These are phyloP conservation scores for Boletus mariae DNA, from an alignment of 1,284 basidiomycete species.

Conservation along the genomic window DNA sequence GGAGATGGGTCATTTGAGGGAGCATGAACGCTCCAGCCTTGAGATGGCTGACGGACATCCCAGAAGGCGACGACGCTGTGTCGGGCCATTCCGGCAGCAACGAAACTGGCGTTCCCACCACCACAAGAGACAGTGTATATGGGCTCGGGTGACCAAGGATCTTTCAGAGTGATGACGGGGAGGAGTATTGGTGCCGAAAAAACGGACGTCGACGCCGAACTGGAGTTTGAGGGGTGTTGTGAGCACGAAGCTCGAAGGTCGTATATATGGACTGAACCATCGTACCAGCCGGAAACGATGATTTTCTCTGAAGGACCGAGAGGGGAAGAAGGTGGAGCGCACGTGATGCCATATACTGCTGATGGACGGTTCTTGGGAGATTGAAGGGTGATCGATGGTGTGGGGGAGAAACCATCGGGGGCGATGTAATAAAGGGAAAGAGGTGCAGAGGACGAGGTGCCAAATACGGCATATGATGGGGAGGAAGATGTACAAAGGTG, in stretches of 20 bases:
- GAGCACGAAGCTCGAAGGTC: conserved; percentile 55
- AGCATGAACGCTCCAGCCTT: conserved; percentile 71
- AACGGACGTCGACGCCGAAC: conserved; percentile 1
- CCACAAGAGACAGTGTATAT: conserved; percentile 69
- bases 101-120: conserved; percentile 58
- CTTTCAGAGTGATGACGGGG: conserved; percentile 56
- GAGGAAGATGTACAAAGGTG: conserved; percentile 49
- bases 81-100: conserved; percentile 69
- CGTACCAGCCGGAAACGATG: conserved; percentile 76
- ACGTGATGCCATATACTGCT: conserved; percentile 66
- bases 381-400: conserved; percentile 48
- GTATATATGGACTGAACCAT: conserved; percentile 65
- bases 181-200: conserved; percentile 33
- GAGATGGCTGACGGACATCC: conserved; percentile 59
- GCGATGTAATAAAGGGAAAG: conserved; percentile 54
- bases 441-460: conserved; percentile 55
- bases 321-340: conserved; percentile 54
- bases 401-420: conserved; percentile 41
- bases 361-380: conserved; percentile 39
- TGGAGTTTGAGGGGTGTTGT: not conserved
- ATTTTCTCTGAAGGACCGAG: conserved; percentile 69
- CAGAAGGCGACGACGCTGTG: conserved; percentile 74
- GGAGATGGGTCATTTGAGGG: conserved; percentile 73
- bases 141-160: conserved; percentile 68
- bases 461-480: conserved; percentile 62